These are phyloP conservation scores for Tuber indicum DNA, from an alignment of 495 filamentous ascomycete species.

Conservation along the genomic window DNA sequence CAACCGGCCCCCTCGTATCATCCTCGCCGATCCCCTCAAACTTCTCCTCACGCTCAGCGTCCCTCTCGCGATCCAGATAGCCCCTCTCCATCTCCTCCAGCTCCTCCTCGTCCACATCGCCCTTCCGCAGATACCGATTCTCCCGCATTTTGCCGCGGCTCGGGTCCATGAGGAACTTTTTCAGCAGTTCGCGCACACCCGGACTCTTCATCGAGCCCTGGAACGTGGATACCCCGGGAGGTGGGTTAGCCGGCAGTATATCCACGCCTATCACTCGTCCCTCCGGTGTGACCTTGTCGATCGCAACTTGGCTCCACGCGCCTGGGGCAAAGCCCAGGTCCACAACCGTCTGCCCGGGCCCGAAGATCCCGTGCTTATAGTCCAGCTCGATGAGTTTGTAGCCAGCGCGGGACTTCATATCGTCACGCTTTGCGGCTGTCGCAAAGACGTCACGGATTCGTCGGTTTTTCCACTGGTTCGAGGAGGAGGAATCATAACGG, in stretches of 20 bases:
- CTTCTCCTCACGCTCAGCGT: slow-evolving; percentile 40
- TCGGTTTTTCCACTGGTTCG: slow-evolving; percentile 71
- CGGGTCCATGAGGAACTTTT: slow-evolving; percentile 63
- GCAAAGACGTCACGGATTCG: slow-evolving; percentile 65
- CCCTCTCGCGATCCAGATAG: slow-evolving; percentile 52
- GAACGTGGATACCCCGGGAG: slow-evolving; percentile 79
- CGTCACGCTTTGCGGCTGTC: slow-evolving; percentile 63
- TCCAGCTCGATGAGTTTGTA: slow-evolving; percentile 75
- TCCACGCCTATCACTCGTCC: slow-evolving; percentile 87
- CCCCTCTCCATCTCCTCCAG: slow-evolving; percentile 44
- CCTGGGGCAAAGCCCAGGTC: slow-evolving; percentile 93
- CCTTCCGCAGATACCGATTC: slow-evolving; percentile 21
- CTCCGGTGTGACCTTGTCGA: slow-evolving; percentile 63
- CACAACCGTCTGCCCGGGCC: slow-evolving; percentile 71
- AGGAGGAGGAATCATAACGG: slow-evolving; percentile 49
- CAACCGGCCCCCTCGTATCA: slow-evolving; percentile 55
- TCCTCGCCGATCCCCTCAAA: slow-evolving; percentile 34
- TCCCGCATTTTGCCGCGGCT: slow-evolving; percentile 50
- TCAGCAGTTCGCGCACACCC: slow-evolving; percentile 64
- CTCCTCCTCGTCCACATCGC: slow-evolving; percentile 30
- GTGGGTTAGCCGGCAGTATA: slow-evolving; percentile 83
- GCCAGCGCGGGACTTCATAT: slow-evolving; percentile 79
- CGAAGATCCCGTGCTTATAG: slow-evolving; percentile 70
- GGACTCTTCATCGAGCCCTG: slow-evolving; percentile 83
- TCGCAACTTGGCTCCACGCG: slow-evolving; percentile 87